Percentiles rank a stretch among this genome's conserved stretches.
Evolutionary conservation across 2,329 filamentous ascomycete genomes (phyloP).

Genomic region (Phyllosticta citribraziliensis): DNA sequence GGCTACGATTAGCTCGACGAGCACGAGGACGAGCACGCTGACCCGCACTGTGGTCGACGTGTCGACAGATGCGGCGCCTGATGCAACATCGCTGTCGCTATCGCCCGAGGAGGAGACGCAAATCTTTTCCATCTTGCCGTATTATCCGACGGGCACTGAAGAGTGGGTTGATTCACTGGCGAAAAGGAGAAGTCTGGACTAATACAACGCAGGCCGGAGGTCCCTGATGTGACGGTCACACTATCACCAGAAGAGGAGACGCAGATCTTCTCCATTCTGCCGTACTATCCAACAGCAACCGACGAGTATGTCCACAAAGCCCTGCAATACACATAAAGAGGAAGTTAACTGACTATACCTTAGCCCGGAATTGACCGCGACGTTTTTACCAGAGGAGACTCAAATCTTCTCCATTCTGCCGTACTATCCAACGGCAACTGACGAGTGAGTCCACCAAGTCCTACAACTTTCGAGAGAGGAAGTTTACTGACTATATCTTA

Average conservation of each 20-base stretch:
- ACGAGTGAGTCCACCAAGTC: no score
- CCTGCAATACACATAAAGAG: no score
- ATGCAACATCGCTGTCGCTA: no score
- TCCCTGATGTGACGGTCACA: background rate
- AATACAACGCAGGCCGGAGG: background rate
- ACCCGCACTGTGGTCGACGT: background rate
- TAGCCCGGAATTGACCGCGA: background rate
- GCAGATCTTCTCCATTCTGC: background rate
- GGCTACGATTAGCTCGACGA: background rate
- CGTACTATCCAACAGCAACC: background rate
- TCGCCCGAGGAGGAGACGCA: background rate
- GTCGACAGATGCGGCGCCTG: background rate
- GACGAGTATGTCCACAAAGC: background rate
- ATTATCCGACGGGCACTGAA: background rate
- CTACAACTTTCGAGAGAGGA: no score
- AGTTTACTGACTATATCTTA: no score
- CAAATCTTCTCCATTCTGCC: background rate
- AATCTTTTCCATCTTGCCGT: background rate
- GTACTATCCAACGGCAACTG: no score
- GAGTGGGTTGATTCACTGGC: background rate
- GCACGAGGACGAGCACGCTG: constrained; percentile 2
- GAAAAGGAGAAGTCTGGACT: background rate
- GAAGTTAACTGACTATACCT: no score
- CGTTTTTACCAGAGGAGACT: background rate
- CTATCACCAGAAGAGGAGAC: background rate